These are phyloP conservation scores for Coemansia sp. DNA, from an alignment of 371 early-diverging fungal species.

Conservation along the genomic window DNA sequence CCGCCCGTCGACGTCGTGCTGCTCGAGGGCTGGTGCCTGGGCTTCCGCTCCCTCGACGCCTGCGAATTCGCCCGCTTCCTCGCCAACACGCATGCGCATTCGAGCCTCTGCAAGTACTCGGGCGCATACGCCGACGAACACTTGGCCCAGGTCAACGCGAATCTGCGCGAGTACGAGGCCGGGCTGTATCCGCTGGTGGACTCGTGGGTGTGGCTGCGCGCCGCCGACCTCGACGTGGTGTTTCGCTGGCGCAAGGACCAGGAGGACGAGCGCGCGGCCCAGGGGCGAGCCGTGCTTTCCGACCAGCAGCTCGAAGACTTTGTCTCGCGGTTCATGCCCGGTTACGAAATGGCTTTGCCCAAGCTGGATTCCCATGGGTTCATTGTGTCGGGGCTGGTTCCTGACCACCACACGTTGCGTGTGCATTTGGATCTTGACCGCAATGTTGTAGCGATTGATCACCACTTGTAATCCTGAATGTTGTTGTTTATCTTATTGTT, in stretches of 20 bases:
- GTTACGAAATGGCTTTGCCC: slow-evolving; percentile 63
- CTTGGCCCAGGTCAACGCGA: slow-evolving; percentile 56
- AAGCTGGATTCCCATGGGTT: slow-evolving; percentile 33
- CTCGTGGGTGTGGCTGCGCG: slow-evolving; percentile 72
- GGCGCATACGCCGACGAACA: slow-evolving; percentile 49
- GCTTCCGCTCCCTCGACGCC: slow-evolving; percentile 67
- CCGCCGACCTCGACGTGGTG: slow-evolving; percentile 61
- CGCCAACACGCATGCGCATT: not conserved
- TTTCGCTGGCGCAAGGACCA: slow-evolving; percentile 88
- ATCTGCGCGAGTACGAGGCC: slow-evolving; percentile 57
- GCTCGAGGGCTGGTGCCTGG: slow-evolving; percentile 94
- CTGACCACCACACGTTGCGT: slow-evolving; percentile 24
- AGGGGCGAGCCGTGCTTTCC: slow-evolving; percentile 52
- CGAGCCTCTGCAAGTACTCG: slow-evolving; percentile 30
- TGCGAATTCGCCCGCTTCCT: slow-evolving; percentile 39
- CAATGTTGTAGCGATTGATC: slow-evolving; percentile 37
- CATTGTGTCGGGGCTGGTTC: slow-evolving; percentile 25
- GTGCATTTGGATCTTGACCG: slow-evolving; percentile 43
- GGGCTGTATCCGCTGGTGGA: slow-evolving; percentile 67
- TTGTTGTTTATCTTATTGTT: not conserved
- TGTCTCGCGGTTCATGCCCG: slow-evolving; percentile 89
- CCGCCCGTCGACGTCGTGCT: slow-evolving; percentile 75
- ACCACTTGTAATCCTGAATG: slow-evolving; percentile 8
- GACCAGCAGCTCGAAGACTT: slow-evolving; percentile 74
- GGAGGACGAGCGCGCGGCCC: slow-evolving; percentile 63